A percentile compares a stretch with the other conserved stretches of the same genome.
Conservation (phyloP, 2,329 filamentous ascomycete species). For the Aureobasidium musti region DNA sequence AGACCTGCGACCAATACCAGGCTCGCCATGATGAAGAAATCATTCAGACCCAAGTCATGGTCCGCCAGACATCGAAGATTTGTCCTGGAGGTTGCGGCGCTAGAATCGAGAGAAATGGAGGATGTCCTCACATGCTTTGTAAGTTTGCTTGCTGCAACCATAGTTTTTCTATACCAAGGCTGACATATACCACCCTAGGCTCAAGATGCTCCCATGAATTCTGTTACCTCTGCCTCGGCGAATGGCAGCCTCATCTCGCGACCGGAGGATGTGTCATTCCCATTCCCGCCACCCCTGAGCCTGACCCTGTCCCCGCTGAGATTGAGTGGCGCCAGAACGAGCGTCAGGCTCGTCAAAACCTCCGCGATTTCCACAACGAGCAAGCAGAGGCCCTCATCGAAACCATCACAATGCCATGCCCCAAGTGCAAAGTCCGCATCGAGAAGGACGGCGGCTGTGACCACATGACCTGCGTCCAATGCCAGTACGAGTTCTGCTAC, state of each 20-base stretch:
- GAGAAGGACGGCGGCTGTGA: conserved; percentile 41
- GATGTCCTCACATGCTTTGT: conserved; percentile 39
- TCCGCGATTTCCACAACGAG: conserved; percentile 9
- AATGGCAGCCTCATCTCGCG: neutral
- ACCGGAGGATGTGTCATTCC: neutral
- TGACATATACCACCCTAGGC: conserved; percentile 4
- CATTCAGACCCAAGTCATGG: conserved; percentile 30
- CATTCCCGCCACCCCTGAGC: neutral
- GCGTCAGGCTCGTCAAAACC: conserved; percentile 26
- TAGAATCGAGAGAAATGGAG: conserved; percentile 40
- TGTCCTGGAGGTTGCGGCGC: conserved; percentile 38
- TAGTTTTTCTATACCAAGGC: neutral
- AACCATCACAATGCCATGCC: conserved; percentile 37
- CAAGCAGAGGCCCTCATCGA: conserved; percentile 32
- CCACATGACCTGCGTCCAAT: conserved; percentile 37
- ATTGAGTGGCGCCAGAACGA: neutral
- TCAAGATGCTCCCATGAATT: neutral
- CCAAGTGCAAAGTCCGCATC: conserved; percentile 37
- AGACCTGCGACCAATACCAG: conserved; percentile 35
- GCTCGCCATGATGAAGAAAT: neutral
- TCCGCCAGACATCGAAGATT: conserved; percentile 35
- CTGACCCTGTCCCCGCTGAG: neutral
- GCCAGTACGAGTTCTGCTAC: conserved; percentile 40
- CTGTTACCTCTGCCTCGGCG: neutral
- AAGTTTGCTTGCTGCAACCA: neutral